Evolutionary conservation across 1,284 basidiomycete species (phyloP).

Genomic region (Trichosporon coremiiforme): DNA sequence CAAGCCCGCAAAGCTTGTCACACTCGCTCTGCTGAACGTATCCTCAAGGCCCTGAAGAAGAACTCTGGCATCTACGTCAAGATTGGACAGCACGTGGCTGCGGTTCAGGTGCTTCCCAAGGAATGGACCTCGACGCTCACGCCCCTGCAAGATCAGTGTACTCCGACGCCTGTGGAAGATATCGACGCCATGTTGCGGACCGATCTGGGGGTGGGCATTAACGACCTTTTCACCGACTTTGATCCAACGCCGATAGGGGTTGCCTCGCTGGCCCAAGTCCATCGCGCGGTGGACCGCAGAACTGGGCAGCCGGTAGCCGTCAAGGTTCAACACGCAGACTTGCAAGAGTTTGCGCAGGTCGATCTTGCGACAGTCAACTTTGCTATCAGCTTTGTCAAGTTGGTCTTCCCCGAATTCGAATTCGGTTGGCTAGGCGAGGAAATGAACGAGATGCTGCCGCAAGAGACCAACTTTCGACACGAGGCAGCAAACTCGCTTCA

Average conservation of each 20-base stretch:
- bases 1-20: slow-evolving; percentile 76
- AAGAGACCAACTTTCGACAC: slow-evolving; percentile 79
- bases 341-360: slow-evolving; percentile 89
- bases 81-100: slow-evolving; percentile 77
- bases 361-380: slow-evolving; percentile 62
- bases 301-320: slow-evolving; percentile 82
- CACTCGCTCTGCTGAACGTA: slow-evolving; percentile 72
- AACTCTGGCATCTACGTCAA: slow-evolving; percentile 68
- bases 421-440: slow-evolving; percentile 93
- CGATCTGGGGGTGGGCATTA: slow-evolving; percentile 49
- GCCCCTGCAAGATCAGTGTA: slow-evolving; percentile 74
- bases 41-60: slow-evolving; percentile 74
- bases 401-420: slow-evolving; percentile 69
- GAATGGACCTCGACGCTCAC: slow-evolving; percentile 68
- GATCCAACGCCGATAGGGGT: slow-evolving; percentile 90
- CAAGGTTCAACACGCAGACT: slow-evolving; percentile 94
- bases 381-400: slow-evolving; percentile 78
- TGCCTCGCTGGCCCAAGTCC: slow-evolving; percentile 91
- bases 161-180: slow-evolving; percentile 49
- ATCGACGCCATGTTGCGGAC: slow-evolving; percentile 51
- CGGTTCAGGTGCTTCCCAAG: slow-evolving; percentile 70
- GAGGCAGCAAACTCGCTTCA: slow-evolving; percentile 84
- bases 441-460: slow-evolving; percentile 87
- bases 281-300: slow-evolving; percentile 73
- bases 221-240: slow-evolving; percentile 69